These are phyloP conservation scores for Lablab purpureus DNA, from an alignment of 306 rosid genomes.

Conservation along the genomic window DNA sequence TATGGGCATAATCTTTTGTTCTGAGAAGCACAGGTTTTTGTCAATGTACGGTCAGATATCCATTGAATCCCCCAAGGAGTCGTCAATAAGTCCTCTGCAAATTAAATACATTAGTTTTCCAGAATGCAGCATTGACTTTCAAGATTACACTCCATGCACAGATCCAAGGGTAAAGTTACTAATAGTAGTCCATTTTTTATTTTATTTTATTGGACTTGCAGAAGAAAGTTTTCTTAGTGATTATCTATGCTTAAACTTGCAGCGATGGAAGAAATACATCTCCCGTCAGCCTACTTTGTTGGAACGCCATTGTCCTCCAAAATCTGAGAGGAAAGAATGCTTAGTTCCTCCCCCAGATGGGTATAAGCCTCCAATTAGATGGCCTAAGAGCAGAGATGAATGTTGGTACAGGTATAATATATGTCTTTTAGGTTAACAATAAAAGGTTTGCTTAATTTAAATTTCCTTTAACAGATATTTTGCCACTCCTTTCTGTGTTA, in stretches of 20 bases:
- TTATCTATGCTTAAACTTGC: conserved; percentile 51
- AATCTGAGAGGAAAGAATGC: conserved; percentile 85
- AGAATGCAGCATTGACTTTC: conserved; percentile 74
- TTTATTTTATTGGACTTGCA: conserved; percentile 16
- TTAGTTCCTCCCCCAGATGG: conserved; percentile 95
- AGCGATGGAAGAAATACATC: conserved; percentile 97
- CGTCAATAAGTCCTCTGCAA: conserved; percentile 61
- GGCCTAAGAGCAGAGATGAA: conserved; percentile 95
- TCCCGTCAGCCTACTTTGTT: conserved; percentile 70
- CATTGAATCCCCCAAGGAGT: conserved; percentile 52
- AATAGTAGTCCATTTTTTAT: conserved; percentile 26
- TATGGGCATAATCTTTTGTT: conserved; percentile 85
- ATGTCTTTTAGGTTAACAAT: neutral
- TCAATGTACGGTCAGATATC: conserved; percentile 44
- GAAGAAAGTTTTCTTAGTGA: conserved; percentile 22
- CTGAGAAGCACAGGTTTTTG: conserved; percentile 60
- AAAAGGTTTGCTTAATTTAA: neutral
- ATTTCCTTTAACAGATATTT: conserved; percentile 28
- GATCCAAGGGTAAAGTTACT: conserved; percentile 80
- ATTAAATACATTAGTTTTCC: conserved; percentile 62
- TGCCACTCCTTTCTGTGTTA: neutral
- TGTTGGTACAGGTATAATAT: conserved; percentile 94
- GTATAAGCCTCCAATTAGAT: conserved; percentile 85
- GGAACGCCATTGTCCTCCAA: conserved; percentile 97
- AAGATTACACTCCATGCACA: conserved; percentile 97